Percentiles rank a stretch among this genome's conserved stretches.
Conservation (phyloP, 331 rosid species). For the Pyrus hybrid region DNA sequence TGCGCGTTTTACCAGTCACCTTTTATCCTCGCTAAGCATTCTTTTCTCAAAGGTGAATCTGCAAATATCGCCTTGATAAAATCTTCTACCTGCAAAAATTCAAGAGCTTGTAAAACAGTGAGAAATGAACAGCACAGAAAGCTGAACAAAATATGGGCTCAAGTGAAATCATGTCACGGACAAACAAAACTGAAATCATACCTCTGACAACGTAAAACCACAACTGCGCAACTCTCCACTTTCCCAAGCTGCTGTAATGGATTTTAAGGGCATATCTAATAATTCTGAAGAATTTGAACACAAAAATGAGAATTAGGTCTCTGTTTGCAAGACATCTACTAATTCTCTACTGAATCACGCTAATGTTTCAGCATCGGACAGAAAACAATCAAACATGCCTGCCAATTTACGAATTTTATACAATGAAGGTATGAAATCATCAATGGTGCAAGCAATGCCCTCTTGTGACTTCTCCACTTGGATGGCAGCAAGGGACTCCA, state of each 20-base stretch:
- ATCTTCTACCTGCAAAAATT: slow-evolving; percentile 51
- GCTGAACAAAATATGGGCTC: not conserved
- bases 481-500: slow-evolving; percentile 46
- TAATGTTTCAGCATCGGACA: not conserved
- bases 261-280: slow-evolving; percentile 83
- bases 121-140: not conserved
- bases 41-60: slow-evolving; percentile 82
- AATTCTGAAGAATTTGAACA: slow-evolving; percentile 42
- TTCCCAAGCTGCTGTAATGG: slow-evolving; percentile 82
- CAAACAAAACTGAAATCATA: slow-evolving; percentile 11
- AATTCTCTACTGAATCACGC: not conserved
- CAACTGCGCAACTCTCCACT: slow-evolving; percentile 43
- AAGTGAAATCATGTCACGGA: not conserved
- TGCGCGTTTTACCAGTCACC: slow-evolving; percentile 20
- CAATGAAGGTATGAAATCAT: slow-evolving; percentile 62
- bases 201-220: slow-evolving; percentile 68
- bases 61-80: slow-evolving; percentile 82
- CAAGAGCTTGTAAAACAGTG: not conserved
- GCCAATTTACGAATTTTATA: slow-evolving; percentile 76
- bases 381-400: slow-evolving; percentile 42
- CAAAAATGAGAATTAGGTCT: slow-evolving; percentile 11
- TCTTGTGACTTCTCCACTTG: slow-evolving; percentile 39
- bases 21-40: slow-evolving; percentile 74
- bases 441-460: slow-evolving; percentile 29
- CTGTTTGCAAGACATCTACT: slow-evolving; percentile 5